Percentiles rank a stretch among this genome's conserved stretches.
Conservation (phyloP, 345 rosid species). For the Salix dunnii region DNA sequence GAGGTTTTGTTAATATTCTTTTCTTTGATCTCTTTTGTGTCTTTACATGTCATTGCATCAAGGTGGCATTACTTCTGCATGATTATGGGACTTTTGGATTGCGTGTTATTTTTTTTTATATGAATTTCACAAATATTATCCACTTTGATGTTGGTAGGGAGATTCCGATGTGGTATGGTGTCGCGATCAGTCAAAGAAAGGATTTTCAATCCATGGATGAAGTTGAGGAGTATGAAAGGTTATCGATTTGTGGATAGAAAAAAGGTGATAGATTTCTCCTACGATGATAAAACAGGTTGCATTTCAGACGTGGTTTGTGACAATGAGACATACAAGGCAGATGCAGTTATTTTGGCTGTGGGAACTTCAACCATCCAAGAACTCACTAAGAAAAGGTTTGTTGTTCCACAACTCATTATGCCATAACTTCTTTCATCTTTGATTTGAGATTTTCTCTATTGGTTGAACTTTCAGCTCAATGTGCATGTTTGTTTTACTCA, state of each 20-base stretch:
- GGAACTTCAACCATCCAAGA: constrained; percentile 50
- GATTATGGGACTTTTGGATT: no score
- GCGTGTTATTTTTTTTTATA: neutral
- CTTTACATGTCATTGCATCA: neutral
- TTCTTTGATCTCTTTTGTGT: neutral
- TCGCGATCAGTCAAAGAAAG: constrained; percentile 37
- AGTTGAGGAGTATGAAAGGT: constrained; percentile 36
- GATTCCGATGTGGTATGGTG: constrained; percentile 49
- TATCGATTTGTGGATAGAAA: constrained; percentile 35
- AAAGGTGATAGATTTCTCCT: constrained; percentile 34
- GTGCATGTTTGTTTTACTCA: neutral
- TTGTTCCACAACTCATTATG: no score
- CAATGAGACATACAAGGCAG: constrained; percentile 33
- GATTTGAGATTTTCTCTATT: neutral
- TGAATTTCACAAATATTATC: neutral
- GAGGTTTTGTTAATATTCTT: no score
- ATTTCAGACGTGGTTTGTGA: constrained; percentile 48
- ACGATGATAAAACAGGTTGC: constrained; percentile 43
- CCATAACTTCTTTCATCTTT: neutral
- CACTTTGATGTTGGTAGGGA: constrained; percentile 30
- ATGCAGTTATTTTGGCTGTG: constrained; percentile 55
- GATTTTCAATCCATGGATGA: constrained; percentile 54
- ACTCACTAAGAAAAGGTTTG: constrained; percentile 48
- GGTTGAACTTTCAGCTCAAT: neutral
- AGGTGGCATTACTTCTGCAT: no score